phyloP scores from a whole-genome alignment of 2,329 filamentous ascomycete genomes.

The Arthrobotrys sinensis region DNA sequence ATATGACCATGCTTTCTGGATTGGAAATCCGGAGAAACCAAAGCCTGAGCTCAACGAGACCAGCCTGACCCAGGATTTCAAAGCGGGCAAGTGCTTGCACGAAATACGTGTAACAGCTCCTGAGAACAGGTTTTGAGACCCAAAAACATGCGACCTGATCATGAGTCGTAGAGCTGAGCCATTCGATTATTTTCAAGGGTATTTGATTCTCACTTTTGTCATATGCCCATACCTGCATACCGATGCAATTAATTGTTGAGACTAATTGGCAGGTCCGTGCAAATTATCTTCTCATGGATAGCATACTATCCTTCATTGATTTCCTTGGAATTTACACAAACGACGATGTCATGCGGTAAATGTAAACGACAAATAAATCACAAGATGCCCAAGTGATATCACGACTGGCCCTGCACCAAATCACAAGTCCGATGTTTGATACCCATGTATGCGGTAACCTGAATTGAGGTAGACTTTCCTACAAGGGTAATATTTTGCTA shows the following conservation, averaged over 20 bases:
- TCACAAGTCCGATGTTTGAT: background rate
- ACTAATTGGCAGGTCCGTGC: background rate
- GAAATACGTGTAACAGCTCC: constrained; percentile 6
- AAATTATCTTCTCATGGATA: background rate
- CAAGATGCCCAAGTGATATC: background rate
- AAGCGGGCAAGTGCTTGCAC: background rate
- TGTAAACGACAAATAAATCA: background rate
- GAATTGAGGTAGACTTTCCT: background rate
- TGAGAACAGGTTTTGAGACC: background rate
- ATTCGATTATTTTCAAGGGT: background rate
- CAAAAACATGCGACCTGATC: background rate
- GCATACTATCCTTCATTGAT: background rate
- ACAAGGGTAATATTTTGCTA: background rate
- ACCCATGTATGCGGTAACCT: background rate
- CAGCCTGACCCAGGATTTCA: background rate
- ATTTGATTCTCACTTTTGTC: background rate
- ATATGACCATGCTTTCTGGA: background rate
- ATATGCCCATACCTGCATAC: no score
- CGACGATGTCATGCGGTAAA: background rate
- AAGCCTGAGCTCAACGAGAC: no score
- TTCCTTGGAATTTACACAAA: background rate
- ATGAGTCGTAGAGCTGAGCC: no score
- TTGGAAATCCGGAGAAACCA: background rate
- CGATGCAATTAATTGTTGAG: no score
- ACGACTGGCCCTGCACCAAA: no score